These are phyloP conservation scores for Schoenoplectus triqueter DNA, from an alignment of 202 grass and related monocot genomes.

Conservation along the genomic window DNA sequence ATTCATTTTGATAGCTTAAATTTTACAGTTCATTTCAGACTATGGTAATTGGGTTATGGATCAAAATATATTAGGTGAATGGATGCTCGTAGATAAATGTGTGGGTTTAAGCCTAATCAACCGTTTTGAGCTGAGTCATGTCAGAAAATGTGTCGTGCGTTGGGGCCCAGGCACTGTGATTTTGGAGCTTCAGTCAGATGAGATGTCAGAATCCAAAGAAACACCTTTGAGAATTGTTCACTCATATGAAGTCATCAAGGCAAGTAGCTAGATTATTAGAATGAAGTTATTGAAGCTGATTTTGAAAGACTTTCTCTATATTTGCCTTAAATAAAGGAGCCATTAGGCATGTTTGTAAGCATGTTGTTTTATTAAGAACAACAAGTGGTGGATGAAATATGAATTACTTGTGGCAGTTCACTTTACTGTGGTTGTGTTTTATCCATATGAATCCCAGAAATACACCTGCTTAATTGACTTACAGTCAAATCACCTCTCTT, in stretches of 20 bases:
- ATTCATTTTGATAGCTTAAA: background rate
- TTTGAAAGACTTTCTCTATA: background rate
- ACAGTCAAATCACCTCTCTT: too few relatives aligned
- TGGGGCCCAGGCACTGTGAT: slow-evolving; percentile 79
- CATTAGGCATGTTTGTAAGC: background rate
- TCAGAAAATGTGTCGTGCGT: slow-evolving; percentile 77
- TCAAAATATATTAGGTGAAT: slow-evolving; percentile 62
- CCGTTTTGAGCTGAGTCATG: slow-evolving; percentile 58
- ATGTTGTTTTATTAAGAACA: background rate
- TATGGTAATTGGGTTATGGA: background rate
- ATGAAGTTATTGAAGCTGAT: background rate
- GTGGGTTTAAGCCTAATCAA: slow-evolving; percentile 67
- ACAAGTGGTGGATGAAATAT: background rate
- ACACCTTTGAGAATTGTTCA: slow-evolving; percentile 70
- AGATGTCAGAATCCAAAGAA: slow-evolving; percentile 72
- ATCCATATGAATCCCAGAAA: background rate
- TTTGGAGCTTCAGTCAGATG: slow-evolving; percentile 89
- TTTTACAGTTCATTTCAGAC: background rate
- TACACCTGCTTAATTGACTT: background rate
- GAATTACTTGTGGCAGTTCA: background rate
- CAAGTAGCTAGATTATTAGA: slow-evolving; percentile 40
- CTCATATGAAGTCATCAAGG: slow-evolving; percentile 64
- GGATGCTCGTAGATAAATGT: slow-evolving; percentile 92
- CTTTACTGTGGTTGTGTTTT: too few relatives aligned
- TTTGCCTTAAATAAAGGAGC: background rate